phyloP scores from a whole-genome alignment of 495 filamentous ascomycete species.

The Trichoderma orchidacearum region DNA sequence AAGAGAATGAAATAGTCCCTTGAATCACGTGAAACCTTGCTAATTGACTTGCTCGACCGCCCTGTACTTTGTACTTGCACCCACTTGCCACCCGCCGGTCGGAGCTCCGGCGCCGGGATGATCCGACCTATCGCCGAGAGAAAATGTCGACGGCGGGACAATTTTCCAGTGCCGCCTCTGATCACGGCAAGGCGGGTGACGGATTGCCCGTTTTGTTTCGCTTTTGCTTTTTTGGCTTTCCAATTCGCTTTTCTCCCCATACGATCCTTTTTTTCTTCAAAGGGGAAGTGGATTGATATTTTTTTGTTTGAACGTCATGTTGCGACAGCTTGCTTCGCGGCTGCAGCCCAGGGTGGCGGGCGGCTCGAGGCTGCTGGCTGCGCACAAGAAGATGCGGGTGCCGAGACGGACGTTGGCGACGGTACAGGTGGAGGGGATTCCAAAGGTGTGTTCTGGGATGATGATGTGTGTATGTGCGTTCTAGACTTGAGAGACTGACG shows the following conservation, averaged over 20 bases:
- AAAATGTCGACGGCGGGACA: not conserved
- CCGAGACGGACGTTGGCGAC: not conserved
- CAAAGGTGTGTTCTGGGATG: conserved; percentile 10
- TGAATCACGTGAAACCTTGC: too few species aligned
- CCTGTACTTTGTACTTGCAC: too few species aligned
- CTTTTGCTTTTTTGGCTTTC: not conserved
- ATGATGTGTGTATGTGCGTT: not conserved
- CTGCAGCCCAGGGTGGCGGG: not conserved
- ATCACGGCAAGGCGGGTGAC: not conserved
- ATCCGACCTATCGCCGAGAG: conserved; percentile 2
- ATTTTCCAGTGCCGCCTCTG: not conserved
- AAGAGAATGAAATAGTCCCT: too few species aligned
- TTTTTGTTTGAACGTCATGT: not conserved
- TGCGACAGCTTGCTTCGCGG: conserved; percentile 1
- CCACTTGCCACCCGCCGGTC: not conserved
- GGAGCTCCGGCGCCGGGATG: conserved; percentile 1
- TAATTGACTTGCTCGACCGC: too few species aligned
- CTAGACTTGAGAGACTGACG: conserved; percentile 7
- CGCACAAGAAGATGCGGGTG: not conserved
- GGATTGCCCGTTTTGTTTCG: not conserved
- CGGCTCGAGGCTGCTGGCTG: not conserved
- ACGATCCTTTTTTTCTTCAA: not conserved
- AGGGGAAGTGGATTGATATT: not conserved
- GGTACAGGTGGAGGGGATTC: conserved; percentile 1
- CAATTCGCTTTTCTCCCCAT: not conserved